phyloP scores from a whole-genome alignment of 2,329 filamentous ascomycete species.

The Aspergillus sp. region DNA sequence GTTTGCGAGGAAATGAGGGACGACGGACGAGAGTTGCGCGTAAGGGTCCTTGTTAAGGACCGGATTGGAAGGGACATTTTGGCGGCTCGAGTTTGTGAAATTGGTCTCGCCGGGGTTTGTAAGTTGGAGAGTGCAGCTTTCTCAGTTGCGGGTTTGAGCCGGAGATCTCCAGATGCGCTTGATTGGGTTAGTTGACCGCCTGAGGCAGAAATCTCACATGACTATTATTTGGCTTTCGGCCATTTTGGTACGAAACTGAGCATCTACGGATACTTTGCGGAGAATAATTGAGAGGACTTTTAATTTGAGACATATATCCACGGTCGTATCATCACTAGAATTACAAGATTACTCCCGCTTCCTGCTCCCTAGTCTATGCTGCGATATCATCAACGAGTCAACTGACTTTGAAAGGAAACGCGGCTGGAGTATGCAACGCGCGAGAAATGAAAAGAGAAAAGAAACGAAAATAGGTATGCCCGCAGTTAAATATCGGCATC shows the following conservation, averaged over 20 bases:
- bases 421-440: conserved; percentile 5
- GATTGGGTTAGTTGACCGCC: conserved; percentile 21
- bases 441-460: conserved; percentile 3
- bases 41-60: conserved; percentile 17
- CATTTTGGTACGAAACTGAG: background rate
- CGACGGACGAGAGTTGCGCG: conserved; percentile 15
- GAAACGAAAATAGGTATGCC: conserved; percentile 1
- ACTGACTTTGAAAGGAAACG: background rate
- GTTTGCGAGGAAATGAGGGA: conserved; percentile 3
- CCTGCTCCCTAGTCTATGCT: conserved; percentile 11
- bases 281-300: background rate
- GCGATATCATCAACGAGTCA: conserved; percentile 3
- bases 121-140: conserved; percentile 8
- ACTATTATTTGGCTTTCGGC: background rate
- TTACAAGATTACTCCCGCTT: conserved; percentile 22
- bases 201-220: conserved; percentile 16
- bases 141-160: background rate
- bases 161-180: conserved; percentile 17
- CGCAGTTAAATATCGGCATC: conserved; percentile 3
- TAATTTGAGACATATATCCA: conserved; percentile 10
- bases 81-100: background rate
- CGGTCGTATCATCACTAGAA: conserved; percentile 18
- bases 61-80: conserved; percentile 28
- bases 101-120: background rate
- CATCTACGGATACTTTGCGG: background rate